These are phyloP conservation scores for Hyaloscypha hepaticicola DNA, from an alignment of 495 filamentous ascomycete species.

Conservation along the genomic window DNA sequence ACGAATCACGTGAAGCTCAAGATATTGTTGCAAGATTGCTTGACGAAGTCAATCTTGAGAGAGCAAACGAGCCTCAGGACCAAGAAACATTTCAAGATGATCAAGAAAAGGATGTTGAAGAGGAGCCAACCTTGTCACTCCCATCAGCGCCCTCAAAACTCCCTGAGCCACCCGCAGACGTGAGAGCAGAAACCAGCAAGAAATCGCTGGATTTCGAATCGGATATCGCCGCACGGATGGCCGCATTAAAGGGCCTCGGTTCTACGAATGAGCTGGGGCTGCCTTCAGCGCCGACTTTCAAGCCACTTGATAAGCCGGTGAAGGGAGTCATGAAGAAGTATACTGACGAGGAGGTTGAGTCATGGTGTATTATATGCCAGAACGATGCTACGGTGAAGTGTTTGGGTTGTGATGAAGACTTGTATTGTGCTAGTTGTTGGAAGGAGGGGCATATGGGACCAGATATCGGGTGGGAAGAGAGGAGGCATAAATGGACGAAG, in stretches of 20 bases:
- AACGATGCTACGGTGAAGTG: conserved; percentile 64
- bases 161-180: conserved; percentile 2
- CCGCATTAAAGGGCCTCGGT: conserved; percentile 15
- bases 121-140: conserved; percentile 19
- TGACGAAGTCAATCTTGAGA: conserved; percentile 28
- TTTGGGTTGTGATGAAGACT: conserved; percentile 60
- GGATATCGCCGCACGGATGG: conserved; percentile 26
- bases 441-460: conserved; percentile 64
- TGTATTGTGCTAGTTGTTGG: conserved; percentile 69
- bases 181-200: not conserved
- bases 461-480: conserved; percentile 55
- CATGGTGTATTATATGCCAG: conserved; percentile 70
- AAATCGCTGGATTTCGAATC: conserved; percentile 28
- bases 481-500: conserved; percentile 42
- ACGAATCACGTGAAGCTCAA: conserved; percentile 27
- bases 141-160: conserved; percentile 28
- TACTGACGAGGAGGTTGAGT: conserved; percentile 62
- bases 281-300: conserved; percentile 54
- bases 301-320: conserved; percentile 41
- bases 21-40: conserved; percentile 27
- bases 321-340: conserved; percentile 37
- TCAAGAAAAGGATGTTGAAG: not conserved
- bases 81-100: not conserved
- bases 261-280: conserved; percentile 39
- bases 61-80: conserved; percentile 2